phyloP scores from a whole-genome alignment of 1,284 basidiomycete species.

The Leccinum cinnamomeum region DNA sequence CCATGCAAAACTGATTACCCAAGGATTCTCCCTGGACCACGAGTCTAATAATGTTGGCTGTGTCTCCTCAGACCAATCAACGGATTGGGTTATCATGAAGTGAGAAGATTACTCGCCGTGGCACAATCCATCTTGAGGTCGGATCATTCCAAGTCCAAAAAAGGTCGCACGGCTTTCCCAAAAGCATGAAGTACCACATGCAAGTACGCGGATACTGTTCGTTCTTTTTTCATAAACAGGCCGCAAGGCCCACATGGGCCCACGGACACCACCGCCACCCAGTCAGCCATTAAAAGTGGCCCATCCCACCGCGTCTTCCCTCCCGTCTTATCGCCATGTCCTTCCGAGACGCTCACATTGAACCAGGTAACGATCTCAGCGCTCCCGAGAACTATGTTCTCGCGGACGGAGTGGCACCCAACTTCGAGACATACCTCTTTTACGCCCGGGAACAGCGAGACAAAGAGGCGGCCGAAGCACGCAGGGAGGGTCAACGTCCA shows the following conservation, averaged over 20 bases:
- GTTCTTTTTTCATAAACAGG: neutral
- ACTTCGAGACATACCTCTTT: constrained; percentile 35
- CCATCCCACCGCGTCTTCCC: neutral
- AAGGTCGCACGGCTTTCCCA: constrained; percentile 2
- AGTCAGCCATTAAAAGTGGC: constrained; percentile 15
- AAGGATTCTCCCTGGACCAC: neutral
- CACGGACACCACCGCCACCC: constrained; percentile 1
- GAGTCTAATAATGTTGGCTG: neutral
- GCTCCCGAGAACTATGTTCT: constrained; percentile 23
- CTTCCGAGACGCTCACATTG: constrained; percentile 7
- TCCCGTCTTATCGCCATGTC: constrained; percentile 21
- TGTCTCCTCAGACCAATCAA: neutral
- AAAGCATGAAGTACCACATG: constrained; percentile 4
- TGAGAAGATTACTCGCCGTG: neutral
- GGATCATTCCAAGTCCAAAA: neutral
- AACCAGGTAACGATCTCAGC: constrained; percentile 8
- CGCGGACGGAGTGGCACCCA: constrained; percentile 26
- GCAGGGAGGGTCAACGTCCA: constrained; percentile 29
- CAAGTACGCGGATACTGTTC: neutral
- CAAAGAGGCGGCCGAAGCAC: constrained; percentile 34
- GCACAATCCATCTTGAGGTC: neutral
- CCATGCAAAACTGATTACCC: neutral
- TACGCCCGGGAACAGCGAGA: constrained; percentile 33
- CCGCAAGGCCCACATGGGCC: neutral
- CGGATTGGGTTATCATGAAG: neutral